These are phyloP conservation scores for Neurospora sp. DNA, from an alignment of 2,329 filamentous ascomycete species.

Conservation along the genomic window DNA sequence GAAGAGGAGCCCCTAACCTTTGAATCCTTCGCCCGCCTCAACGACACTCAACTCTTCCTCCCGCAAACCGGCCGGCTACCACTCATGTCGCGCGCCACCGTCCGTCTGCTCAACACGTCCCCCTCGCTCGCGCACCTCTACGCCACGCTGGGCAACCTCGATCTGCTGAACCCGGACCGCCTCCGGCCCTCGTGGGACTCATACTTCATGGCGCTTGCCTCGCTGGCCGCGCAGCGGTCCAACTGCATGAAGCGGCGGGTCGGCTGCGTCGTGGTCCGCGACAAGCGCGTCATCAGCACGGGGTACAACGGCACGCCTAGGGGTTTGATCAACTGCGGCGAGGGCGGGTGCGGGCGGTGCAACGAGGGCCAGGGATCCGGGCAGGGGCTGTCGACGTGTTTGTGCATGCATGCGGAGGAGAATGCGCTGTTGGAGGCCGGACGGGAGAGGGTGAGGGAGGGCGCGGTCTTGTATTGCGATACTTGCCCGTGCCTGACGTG, in stretches of 20 bases:
- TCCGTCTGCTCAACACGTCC: slow-evolving; percentile 81
- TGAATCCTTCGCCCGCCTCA: slow-evolving; percentile 46
- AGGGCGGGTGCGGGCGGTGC: slow-evolving; percentile 83
- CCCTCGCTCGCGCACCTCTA: slow-evolving; percentile 62
- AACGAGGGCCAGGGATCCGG: slow-evolving; percentile 66
- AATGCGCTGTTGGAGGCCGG: slow-evolving; percentile 94
- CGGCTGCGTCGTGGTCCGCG: slow-evolving; percentile 82
- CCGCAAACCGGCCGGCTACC: slow-evolving; percentile 55
- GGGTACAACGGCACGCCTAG: slow-evolving; percentile 98
- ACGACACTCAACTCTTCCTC: slow-evolving; percentile 69
- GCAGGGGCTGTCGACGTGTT: slow-evolving; percentile 69
- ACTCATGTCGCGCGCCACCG: slow-evolving; percentile 69
- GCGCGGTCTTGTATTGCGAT: slow-evolving; percentile 82
- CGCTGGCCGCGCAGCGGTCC: slow-evolving; percentile 76
- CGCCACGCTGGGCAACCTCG: slow-evolving; percentile 59
- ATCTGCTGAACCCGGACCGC: slow-evolving; percentile 69
- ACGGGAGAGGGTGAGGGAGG: slow-evolving; percentile 75
- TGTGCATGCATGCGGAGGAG: slow-evolving; percentile 97
- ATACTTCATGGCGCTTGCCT: slow-evolving; percentile 97
- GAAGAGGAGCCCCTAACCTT: slow-evolving; percentile 29
- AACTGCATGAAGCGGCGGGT: slow-evolving; percentile 99
- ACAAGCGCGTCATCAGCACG: slow-evolving; percentile 81
- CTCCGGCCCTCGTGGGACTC: slow-evolving; percentile 88
- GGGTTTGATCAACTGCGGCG: slow-evolving; percentile 79
- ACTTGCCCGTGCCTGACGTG: slow-evolving; percentile 96